Evolutionary conservation across 140 eudicot species (phyloP).

Genomic region (Bidens hawaiensis): DNA sequence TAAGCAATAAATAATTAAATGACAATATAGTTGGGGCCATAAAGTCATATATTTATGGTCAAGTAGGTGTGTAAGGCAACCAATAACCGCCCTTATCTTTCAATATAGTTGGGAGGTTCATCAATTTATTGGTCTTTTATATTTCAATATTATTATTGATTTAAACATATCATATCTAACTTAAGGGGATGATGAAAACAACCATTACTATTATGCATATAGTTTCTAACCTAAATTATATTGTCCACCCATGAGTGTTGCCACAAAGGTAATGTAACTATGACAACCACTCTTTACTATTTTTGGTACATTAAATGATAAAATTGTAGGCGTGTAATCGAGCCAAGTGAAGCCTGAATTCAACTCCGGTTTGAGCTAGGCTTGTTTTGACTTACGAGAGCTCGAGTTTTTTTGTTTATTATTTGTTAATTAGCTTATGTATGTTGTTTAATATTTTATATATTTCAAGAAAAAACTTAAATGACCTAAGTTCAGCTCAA

Average conservation of each 20-base stretch:
- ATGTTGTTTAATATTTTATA: no score
- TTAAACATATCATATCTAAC: neutral
- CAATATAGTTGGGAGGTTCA: conserved; percentile 27
- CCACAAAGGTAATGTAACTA: neutral
- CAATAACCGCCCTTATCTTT: conserved; percentile 21
- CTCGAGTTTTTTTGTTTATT: no score
- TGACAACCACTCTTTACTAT: neutral
- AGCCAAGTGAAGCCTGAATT: no score
- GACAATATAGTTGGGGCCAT: conserved; percentile 16
- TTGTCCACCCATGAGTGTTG: neutral
- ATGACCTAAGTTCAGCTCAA: no score
- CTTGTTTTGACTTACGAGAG: no score
- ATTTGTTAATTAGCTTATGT: no score
- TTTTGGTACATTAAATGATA: neutral
- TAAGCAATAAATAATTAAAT: conserved; percentile 5
- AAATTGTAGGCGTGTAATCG: no score
- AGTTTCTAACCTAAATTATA: neutral
- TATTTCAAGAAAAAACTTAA: no score
- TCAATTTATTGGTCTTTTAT: conserved; percentile 20
- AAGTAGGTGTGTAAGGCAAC: conserved; percentile 27
- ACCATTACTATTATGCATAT: neutral
- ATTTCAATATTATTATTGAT: neutral
- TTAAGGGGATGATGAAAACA: neutral
- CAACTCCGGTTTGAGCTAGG: no score
- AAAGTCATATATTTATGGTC: conserved; percentile 23